Conservation (phyloP, 2,329 filamentous ascomycete genomes). For the Neocucurbitaria cava region DNA sequence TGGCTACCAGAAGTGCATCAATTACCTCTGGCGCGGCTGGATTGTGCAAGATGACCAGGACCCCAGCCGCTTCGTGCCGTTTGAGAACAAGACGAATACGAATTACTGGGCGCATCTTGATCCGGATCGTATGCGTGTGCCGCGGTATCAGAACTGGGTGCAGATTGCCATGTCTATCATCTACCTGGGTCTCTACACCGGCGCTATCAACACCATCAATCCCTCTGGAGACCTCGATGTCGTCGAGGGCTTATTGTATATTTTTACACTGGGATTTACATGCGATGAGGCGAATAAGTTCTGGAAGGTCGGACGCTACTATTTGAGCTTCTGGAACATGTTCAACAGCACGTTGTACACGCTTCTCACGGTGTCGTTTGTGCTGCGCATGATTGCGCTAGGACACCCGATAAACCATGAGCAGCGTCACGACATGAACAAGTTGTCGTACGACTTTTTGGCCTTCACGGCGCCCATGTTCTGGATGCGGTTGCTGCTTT, state of each 20-base stretch:
- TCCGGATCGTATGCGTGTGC: slow-evolving; percentile 91
- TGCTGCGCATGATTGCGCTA: slow-evolving; percentile 80
- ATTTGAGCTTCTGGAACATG: slow-evolving; percentile 95
- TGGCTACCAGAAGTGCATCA: slow-evolving; percentile 95
- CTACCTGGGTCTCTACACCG: slow-evolving; percentile 85
- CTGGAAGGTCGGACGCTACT: slow-evolving; percentile 91
- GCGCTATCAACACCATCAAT: slow-evolving; percentile 94
- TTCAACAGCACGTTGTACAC: slow-evolving; percentile 88
- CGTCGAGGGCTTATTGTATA: slow-evolving; percentile 83
- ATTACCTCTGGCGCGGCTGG: slow-evolving; percentile 94
- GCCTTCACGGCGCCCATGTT: slow-evolving; percentile 96
- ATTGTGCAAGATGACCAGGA: slow-evolving; percentile 94
- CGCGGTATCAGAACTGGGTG: slow-evolving; percentile 88
- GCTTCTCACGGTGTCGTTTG: slow-evolving; percentile 78
- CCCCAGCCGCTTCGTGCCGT: slow-evolving; percentile 87
- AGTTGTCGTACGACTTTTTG: slow-evolving; percentile 90
- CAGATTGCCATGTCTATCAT: slow-evolving; percentile 85
- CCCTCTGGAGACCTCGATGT: slow-evolving; percentile 80
- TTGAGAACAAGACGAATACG: slow-evolving; percentile 79
- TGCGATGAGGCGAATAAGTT: slow-evolving; percentile 88
- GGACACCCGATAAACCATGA: slow-evolving; percentile 61
- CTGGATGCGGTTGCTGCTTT: slow-evolving; percentile 90
- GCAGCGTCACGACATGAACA: slow-evolving; percentile 70
- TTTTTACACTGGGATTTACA: slow-evolving; percentile 90
- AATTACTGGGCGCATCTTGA: slow-evolving; percentile 84